A percentile compares a stretch with the other conserved stretches of the same genome.
Evolutionary conservation across 805 yeast species (phyloP).

Genomic region (Candida nanaspora): DNA sequence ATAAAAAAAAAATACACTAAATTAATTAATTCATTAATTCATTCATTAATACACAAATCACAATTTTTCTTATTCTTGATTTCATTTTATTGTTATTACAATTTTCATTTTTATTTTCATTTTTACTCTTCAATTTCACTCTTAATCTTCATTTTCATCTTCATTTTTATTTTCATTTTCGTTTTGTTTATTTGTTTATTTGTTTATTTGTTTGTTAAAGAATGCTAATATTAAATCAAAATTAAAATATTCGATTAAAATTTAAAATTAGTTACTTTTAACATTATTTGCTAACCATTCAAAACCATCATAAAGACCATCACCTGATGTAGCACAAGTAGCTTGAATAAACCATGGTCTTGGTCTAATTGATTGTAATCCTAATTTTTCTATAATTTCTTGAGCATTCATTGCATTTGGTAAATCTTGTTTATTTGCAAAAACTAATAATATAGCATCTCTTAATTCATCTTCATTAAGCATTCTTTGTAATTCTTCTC

Average conservation of each 20-base stretch:
- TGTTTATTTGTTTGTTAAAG: not conserved
- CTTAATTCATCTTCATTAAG: slow-evolving; percentile 96
- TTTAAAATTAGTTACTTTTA: slow-evolving; percentile 60
- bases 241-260: too few species aligned
- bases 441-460: slow-evolving; percentile 90
- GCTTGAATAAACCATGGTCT: slow-evolving; percentile 99
- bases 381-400: slow-evolving; percentile 94
- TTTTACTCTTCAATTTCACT: too few species aligned
- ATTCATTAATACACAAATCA: too few species aligned
- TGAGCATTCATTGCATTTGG: slow-evolving; percentile 99
- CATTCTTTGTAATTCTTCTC: slow-evolving; percentile 98
- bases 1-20: too few species aligned
- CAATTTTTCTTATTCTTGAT: too few species aligned
- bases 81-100: too few species aligned
- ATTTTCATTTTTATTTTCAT: too few species aligned
- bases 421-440: slow-evolving; percentile 98
- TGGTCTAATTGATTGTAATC: slow-evolving; percentile 94
- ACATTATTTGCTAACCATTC: slow-evolving; percentile 93
- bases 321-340: slow-evolving; percentile 98
- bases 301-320: slow-evolving; percentile 95
- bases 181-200: not conserved
- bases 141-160: too few species aligned
- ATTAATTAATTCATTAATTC: too few species aligned
- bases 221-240: too few species aligned
- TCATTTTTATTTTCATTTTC: too few species aligned